Evolutionary conservation across 1,284 basidiomycete species (phyloP).

Genomic region (Phellopilus nigrolimitatus): DNA sequence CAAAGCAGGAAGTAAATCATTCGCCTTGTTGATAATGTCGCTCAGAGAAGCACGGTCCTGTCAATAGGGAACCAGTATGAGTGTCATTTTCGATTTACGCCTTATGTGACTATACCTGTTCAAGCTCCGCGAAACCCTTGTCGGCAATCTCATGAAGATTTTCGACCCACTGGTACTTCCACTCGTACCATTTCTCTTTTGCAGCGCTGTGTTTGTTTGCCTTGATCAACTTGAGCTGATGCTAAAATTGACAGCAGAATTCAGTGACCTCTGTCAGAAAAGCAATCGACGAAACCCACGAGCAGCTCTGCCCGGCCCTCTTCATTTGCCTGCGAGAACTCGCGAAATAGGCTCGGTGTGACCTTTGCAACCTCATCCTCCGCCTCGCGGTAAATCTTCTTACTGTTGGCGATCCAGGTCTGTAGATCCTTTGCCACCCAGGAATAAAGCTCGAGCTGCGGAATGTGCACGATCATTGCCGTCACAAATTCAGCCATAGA

Average conservation of each 20-base stretch:
- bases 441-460: constrained; percentile 68
- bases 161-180: constrained; percentile 76
- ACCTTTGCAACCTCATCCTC: constrained; percentile 71
- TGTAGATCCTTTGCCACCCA: constrained; percentile 66
- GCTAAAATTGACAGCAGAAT: constrained; percentile 31
- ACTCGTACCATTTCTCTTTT: constrained; percentile 84
- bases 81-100: no score
- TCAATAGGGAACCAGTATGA: constrained; percentile 7
- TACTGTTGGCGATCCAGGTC: constrained; percentile 68
- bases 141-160: constrained; percentile 67
- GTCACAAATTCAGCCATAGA: constrained; percentile 58
- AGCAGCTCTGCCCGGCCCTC: constrained; percentile 71
- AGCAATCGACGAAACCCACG: constrained; percentile 28
- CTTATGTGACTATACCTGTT: constrained; percentile 59
- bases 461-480: constrained; percentile 68
- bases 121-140: constrained; percentile 60
- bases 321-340: constrained; percentile 73
- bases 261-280: background rate
- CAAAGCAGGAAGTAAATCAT: constrained; percentile 57
- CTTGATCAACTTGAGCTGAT: constrained; percentile 77
- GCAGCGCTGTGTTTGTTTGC: constrained; percentile 68
- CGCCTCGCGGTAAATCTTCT: constrained; percentile 57
- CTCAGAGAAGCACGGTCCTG: constrained; percentile 74
- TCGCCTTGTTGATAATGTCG: constrained; percentile 52
- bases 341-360: constrained; percentile 75